phyloP scores from a whole-genome alignment of 495 filamentous ascomycete species.

The Aspergillus haitiensis region DNA sequence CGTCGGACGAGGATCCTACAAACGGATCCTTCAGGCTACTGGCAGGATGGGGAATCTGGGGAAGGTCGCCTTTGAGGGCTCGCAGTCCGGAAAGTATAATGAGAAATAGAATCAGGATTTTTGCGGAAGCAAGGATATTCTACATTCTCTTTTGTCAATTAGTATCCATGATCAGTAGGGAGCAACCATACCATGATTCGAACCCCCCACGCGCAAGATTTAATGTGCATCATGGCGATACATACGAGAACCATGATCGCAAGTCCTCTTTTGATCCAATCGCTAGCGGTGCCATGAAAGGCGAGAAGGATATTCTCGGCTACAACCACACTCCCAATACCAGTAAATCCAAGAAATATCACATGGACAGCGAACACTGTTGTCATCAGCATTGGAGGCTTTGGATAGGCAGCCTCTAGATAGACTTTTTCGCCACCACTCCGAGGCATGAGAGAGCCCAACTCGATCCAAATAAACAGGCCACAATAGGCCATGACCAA shows the following conservation, averaged over 20 bases:
- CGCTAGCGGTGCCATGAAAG: conserved; percentile 25
- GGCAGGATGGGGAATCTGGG: conserved; percentile 34
- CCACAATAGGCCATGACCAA: conserved; percentile 58
- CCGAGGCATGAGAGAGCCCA: conserved; percentile 66
- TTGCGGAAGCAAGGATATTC: conserved; percentile 39
- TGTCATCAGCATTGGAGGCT: conserved; percentile 63
- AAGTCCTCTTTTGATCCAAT: conserved; percentile 35
- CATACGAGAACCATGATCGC: conserved; percentile 33
- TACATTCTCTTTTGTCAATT: not conserved
- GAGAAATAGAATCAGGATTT: conserved; percentile 41
- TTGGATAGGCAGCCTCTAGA: conserved; percentile 67
- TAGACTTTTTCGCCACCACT: conserved; percentile 71
- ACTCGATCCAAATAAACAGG: conserved; percentile 61
- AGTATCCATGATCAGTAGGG: not conserved
- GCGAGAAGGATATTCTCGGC: conserved; percentile 45
- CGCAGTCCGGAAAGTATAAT: conserved; percentile 43
- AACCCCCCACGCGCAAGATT: conserved; percentile 23
- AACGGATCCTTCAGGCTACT: conserved; percentile 35
- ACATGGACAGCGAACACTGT: conserved; percentile 63
- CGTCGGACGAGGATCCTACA: conserved; percentile 36
- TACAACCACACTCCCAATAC: conserved; percentile 37
- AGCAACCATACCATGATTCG: conserved; percentile 27
- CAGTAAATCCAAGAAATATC: conserved; percentile 65
- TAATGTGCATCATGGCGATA: conserved; percentile 34
- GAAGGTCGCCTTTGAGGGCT: conserved; percentile 32